Evolutionary conservation across 2,329 filamentous ascomycete species (phyloP), one percentile per base, ranked within the genome.

Genomic region (Ophiostoma novo-ulmi): DNA sequence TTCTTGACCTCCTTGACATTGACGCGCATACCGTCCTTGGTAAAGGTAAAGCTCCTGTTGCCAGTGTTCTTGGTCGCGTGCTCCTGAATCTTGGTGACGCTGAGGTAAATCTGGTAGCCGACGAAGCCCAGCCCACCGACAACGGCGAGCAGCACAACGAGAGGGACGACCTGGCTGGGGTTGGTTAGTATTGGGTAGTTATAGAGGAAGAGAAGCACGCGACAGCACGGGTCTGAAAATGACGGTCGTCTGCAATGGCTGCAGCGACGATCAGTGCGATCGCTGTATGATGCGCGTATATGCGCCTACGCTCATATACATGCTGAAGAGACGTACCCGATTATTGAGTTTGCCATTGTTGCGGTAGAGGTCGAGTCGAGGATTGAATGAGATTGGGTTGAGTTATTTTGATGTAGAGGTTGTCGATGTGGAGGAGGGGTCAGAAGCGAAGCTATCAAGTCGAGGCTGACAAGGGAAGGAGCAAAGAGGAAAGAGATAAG

Each of bases 1-100:
- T 86, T 85, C 74, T 85, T 84, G 68, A 90, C 79, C 72, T 92
- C 84, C 80, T 89, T 90, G 73, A 94, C 85, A 67, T 88, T 88
- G 64, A 94, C 89, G 72, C 87, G 86, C 72, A 91, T 80, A 70
- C 91, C 91, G 71, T 93, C 91, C 78, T 91, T 92, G 55, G 88
- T 89, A 79, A 93, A 91, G 58, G 88, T 83, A 71, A 94, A 86
- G 78, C 93, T 90, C 81, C 90, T 91, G 81, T 87, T 87, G 78
- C 89, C 88, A 86, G 93, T 91, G 77, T 87, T 87, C 79, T 89
- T 84, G 67, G 85, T 86, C 66, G 90, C 89, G 71, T 86, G 84
- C 72, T 87, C 82, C 72, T 87, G 85, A 75, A 94, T 88, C 78
- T 91, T 85, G 80, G 83, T 84, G 70, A 86, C 83, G 79, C 88